Conservation (phyloP, 495 filamentous ascomycete species). For the Penicillium manginii region DNA sequence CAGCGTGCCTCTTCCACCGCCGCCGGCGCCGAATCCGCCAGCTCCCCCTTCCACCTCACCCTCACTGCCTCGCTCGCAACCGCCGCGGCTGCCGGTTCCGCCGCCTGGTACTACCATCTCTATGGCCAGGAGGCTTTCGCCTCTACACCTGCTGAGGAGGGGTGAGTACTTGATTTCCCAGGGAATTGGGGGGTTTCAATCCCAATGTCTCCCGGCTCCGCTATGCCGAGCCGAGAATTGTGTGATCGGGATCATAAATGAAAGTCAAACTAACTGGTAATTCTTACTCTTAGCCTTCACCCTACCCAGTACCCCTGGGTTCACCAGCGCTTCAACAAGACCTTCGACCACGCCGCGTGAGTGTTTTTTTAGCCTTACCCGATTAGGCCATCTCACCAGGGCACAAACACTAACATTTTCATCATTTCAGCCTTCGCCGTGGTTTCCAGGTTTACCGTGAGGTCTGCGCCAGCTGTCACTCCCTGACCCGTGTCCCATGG, state of each 20-base stretch:
- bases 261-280: slow-evolving; percentile 18
- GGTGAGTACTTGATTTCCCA: slow-evolving; percentile 63
- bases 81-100: slow-evolving; percentile 78
- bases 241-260: slow-evolving; percentile 20
- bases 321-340: slow-evolving; percentile 85
- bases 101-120: slow-evolving; percentile 68
- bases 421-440: slow-evolving; percentile 77
- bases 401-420: slow-evolving; percentile 33
- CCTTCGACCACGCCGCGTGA: slow-evolving; percentile 96
- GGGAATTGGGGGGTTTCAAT: slow-evolving; percentile 16
- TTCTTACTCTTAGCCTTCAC: slow-evolving; percentile 68
- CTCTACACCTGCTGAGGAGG: slow-evolving; percentile 94
- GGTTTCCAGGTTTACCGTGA: slow-evolving; percentile 99
- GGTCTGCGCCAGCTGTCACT: slow-evolving; percentile 98
- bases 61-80: slow-evolving; percentile 83
- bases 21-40: slow-evolving; percentile 52
- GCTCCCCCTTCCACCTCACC: slow-evolving; percentile 65
- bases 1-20: slow-evolving; percentile 53
- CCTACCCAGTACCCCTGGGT: slow-evolving; percentile 94
- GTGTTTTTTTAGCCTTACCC: slow-evolving; percentile 32
- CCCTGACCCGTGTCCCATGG: slow-evolving; percentile 91
- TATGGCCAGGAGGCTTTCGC: slow-evolving; percentile 87
- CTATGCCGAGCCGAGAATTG: slow-evolving; percentile 34
- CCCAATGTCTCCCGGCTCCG: slow-evolving; percentile 24
- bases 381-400: slow-evolving; percentile 15